phyloP scores from a whole-genome alignment of 1,284 basidiomycete species.

The Melampsora abietis-canadensis region DNA sequence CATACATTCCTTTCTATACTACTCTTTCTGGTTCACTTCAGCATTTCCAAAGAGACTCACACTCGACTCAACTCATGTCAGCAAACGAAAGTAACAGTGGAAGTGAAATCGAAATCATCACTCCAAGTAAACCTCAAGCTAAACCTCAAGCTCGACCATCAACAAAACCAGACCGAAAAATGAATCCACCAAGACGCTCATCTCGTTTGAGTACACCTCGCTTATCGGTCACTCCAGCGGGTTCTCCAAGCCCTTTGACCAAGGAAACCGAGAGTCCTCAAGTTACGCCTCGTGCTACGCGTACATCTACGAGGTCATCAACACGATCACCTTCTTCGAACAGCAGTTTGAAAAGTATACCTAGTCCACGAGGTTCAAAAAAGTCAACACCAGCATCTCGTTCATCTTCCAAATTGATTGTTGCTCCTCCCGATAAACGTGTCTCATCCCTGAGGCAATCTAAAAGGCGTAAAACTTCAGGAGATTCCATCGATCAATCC shows the following conservation, averaged over 20 bases:
- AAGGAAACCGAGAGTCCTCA: neutral
- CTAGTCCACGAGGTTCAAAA: neutral
- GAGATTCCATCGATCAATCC: neutral
- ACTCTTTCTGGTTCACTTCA: no score
- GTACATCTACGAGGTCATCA: neutral
- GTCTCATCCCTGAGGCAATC: neutral
- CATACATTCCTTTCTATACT: no score
- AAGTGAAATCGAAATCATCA: no score
- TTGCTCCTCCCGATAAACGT: neutral
- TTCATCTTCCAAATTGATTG: neutral
- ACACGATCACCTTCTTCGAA: neutral
- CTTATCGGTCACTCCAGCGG: conserved; percentile 3
- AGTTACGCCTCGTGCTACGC: neutral
- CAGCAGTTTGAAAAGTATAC: neutral
- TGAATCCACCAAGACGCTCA: neutral
- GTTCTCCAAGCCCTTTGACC: neutral
- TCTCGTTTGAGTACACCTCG: neutral
- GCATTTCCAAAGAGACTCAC: no score
- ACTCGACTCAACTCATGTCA: no score
- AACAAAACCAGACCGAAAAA: neutral
- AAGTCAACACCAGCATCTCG: neutral
- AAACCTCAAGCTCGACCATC: no score
- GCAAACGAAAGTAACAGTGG: no score
- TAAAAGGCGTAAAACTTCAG: conserved; percentile 5
- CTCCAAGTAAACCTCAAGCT: no score